Evolutionary conservation across 1,284 basidiomycete species (phyloP), one percentile per base, ranked within the genome.

Genomic region (Marasmius tenuissimus): DNA sequence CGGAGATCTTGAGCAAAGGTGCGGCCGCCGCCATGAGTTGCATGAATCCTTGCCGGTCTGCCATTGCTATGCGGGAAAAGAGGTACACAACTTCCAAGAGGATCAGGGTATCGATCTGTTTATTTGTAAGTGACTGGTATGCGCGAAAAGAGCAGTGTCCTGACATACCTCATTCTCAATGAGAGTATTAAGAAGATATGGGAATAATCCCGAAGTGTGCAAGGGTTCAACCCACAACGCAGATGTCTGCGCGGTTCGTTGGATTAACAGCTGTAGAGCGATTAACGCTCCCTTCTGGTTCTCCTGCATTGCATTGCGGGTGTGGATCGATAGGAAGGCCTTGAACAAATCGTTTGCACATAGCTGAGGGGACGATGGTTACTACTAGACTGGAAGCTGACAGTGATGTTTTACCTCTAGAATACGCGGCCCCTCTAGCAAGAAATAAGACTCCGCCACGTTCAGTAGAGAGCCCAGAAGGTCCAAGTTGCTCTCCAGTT

Each of bases 401-500:
- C 53, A 16, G 37, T 38, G 63, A 11, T 51, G 35, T 22, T 33
- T 62, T 63, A 93, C 93, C 81, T 91, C 85, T 40, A 93, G 73
- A 56, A 96, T 77, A 6, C 79, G 73, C n/a, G 75, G 61, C 0
- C 86, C 86, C 71, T 93, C 91, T 4, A 94, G 78, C 9, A 96
- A 73, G 60, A 93, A 76, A 73, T 96, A 96, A 1, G 92, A 92
- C 71, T 94, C 91, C n/a, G 93, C 69, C 42, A 96, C 83, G 57
- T 76, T 76, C 9, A 86, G 83, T 33, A 88, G 80, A 61, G 81
- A 87, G n/a, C 86, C 85, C 16, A 94, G 75, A 22, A 94, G 71
- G 69, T 96, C 94, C 63, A 94, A 76, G 70, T 96, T 93, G 37
- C 80, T 81, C 3, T 83, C 79, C 12, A 96, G 77, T 14, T 91